Evolutionary conservation across 2,329 filamentous ascomycete species (phyloP), one percentile per base, ranked within the genome.

Genomic region (Colletotrichum sp.): DNA sequence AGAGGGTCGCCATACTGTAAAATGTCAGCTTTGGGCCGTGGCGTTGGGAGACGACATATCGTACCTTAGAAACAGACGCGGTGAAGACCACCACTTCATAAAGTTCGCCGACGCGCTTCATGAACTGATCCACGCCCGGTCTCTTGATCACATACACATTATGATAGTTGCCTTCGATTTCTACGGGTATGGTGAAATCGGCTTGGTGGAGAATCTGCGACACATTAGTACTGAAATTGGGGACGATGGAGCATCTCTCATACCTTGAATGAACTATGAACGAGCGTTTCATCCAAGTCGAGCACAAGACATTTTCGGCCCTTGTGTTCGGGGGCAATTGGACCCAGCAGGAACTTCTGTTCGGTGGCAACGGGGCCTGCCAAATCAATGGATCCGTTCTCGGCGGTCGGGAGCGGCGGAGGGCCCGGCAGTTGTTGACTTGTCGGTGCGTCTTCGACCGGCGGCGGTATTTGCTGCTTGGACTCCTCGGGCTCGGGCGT

Each of bases 121-220:
- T 98, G 86, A 99, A 99, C 79, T 98, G 94, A 83, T 99, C 97
- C 24, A 99, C 97, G 70, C 97, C 97, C n/a, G 97, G 97, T 81
- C 97, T 93, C 88, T 99, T 99, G 85, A 99, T 99, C 79, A 99
- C 97, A 84, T 99, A 99, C 71, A 99, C 98, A 82, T 99, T 99
- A 87, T 99, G 97, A 83, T 98, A 99, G 85, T 98, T 98, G 72
- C 97, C 97, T 88, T 99, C 97, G 78, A 99, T 99, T 83, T 99
- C 97, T 34, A 99, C 97, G 0, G 97, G 97, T 83, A 99, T 99
- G 8, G 97, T 99, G 83, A 99, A 99, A 85, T 99, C 97, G 75
- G 97, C 97, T 89, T 99, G 96, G 82, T 99, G 96, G 62, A 99
- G 90, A 80, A 99, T 97, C 96, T 99, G 82, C 13, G 59, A 36